Conservation (phyloP, 2,329 filamentous ascomycete genomes). For the Pseudogymnoascus sp. region DNA sequence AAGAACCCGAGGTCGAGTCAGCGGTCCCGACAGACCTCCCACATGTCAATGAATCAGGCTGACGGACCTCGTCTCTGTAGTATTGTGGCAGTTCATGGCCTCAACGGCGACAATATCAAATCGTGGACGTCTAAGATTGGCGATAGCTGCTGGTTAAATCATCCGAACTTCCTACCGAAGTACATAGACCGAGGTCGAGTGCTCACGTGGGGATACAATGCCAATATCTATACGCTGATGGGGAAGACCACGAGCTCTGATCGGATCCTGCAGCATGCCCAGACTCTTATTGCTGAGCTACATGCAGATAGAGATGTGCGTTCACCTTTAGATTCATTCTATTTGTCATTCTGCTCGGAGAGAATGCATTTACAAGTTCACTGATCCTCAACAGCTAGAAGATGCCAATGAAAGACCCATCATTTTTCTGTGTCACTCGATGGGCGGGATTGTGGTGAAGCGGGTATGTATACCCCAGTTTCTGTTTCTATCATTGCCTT, state of each 20-base stretch:
- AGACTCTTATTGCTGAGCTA: constrained; percentile 27
- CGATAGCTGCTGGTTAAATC: constrained; percentile 28
- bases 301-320: constrained; percentile 22
- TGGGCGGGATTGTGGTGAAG: constrained; percentile 34
- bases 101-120: constrained; percentile 31
- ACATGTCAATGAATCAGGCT: background rate
- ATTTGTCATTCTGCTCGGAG: background rate
- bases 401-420: constrained; percentile 28
- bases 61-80: background rate
- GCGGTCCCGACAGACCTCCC: too few species aligned
- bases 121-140: constrained; percentile 31
- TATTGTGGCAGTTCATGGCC: constrained; percentile 35
- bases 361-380: background rate
- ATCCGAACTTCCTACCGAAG: constrained; percentile 27
- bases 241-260: constrained; percentile 12
- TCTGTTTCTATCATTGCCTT: too few species aligned
- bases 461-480: constrained; percentile 21
- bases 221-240: constrained; percentile 17
- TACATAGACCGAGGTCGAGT: constrained; percentile 25
- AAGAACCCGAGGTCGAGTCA: too few species aligned
- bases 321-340: background rate
- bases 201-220: constrained; percentile 28
- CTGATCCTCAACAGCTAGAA: constrained; percentile 21
- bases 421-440: constrained; percentile 33
- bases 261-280: constrained; percentile 23